These are phyloP conservation scores for Castanea sativa DNA, from an alignment of 306 rosid genomes.

Conservation along the genomic window DNA sequence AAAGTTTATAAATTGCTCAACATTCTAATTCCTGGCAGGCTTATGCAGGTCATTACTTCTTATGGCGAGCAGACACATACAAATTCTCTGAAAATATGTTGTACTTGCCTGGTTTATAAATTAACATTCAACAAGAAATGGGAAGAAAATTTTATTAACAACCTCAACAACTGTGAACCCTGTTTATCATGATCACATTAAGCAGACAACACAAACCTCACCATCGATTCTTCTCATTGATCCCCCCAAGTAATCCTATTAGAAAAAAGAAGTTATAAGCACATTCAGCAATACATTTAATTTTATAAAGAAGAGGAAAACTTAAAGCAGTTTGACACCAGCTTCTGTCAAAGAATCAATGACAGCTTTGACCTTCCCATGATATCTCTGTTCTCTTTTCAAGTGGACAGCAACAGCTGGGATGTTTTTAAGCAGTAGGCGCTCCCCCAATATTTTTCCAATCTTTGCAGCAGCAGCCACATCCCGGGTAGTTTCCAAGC, in stretches of 20 bases:
- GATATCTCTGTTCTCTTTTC: constrained; percentile 90
- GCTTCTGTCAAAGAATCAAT: constrained; percentile 69
- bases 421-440: constrained; percentile 66
- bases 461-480: constrained; percentile 95
- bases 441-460: constrained; percentile 75
- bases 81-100: background rate
- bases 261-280: background rate
- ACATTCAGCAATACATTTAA: background rate
- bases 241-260: background rate
- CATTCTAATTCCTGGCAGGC: background rate
- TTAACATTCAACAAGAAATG: background rate
- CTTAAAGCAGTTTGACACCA: constrained; percentile 68
- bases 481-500: constrained; percentile 62
- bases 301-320: background rate
- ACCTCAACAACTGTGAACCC: background rate
- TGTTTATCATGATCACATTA: background rate
- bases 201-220: background rate
- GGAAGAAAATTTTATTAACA: background rate
- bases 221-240: background rate
- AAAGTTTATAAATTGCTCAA: background rate
- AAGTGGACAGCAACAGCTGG: constrained; percentile 74
- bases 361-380: constrained; percentile 87
- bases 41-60: background rate
- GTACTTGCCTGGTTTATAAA: background rate
- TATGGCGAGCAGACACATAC: background rate